These are phyloP conservation scores for Creolimax fragrantissima DNA, from an alignment of 78 protist genomes.

Conservation along the genomic window DNA sequence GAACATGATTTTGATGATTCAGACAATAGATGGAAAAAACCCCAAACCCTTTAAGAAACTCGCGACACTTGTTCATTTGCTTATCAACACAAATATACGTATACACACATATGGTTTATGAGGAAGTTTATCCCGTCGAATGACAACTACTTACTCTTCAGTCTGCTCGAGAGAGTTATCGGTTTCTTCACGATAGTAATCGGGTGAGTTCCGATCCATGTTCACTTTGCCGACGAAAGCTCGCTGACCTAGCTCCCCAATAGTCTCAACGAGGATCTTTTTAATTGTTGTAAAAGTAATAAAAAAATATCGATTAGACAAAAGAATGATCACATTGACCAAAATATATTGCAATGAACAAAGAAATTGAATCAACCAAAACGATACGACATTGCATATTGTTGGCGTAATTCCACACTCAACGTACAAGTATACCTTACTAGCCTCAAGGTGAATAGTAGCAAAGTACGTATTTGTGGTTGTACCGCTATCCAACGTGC, in stretches of 20 bases:
- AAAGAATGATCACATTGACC: background rate
- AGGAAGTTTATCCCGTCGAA: too few relatives aligned
- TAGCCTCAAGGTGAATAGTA: slow-evolving; percentile 72
- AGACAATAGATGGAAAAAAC: too few relatives aligned
- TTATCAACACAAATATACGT: too few relatives aligned
- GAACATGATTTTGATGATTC: background rate
- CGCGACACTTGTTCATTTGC: too few relatives aligned
- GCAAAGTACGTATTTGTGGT: slow-evolving; percentile 72
- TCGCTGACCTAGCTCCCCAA: slow-evolving; percentile 62
- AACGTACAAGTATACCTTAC: background rate
- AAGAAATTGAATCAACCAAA: too few relatives aligned
- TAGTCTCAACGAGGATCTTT: background rate
- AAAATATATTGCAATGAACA: background rate
- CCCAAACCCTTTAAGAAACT: too few relatives aligned
- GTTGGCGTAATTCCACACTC: too few relatives aligned
- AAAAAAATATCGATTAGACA: background rate
- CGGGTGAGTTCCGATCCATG: slow-evolving; percentile 69
- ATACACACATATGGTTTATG: too few relatives aligned
- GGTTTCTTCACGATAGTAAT: slow-evolving; percentile 61
- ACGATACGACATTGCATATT: too few relatives aligned
- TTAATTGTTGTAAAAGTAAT: background rate
- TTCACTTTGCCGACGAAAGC: slow-evolving; percentile 75
- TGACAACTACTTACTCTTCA: slow-evolving; percentile 27
- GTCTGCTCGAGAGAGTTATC: slow-evolving; percentile 33
- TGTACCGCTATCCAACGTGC: slow-evolving; percentile 57